Conservation (phyloP, 768 basidiomycete species). For the Phaffia tasmanica region DNA sequence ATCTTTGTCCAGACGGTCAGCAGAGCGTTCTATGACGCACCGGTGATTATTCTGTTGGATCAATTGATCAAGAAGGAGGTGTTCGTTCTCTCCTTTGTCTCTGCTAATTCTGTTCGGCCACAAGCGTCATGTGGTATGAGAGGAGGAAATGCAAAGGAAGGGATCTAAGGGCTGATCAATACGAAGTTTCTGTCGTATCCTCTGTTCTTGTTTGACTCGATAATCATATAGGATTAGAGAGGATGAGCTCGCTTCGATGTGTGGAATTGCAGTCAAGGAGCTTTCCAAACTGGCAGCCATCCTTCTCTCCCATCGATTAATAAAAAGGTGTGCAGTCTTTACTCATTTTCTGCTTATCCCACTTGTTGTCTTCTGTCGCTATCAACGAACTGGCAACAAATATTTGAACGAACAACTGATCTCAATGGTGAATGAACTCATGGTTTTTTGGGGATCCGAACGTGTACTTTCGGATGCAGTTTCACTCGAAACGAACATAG, state of each 20-base stretch:
- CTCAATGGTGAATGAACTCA: too few species aligned
- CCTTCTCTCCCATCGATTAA: conserved; percentile 33
- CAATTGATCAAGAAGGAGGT: conserved; percentile 84
- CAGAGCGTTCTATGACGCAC: conserved; percentile 87
- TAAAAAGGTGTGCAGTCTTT: conserved; percentile 31
- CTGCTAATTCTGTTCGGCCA: not conserved
- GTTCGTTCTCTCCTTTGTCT: conserved; percentile 50
- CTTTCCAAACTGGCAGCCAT: conserved; percentile 35
- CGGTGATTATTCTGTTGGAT: conserved; percentile 82
- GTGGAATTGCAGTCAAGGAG: conserved; percentile 29
- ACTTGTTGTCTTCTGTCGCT: too few species aligned
- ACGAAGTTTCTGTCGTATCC: conserved; percentile 27
- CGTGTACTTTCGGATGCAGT: not conserved
- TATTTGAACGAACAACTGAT: too few species aligned
- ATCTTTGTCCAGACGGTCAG: conserved; percentile 86
- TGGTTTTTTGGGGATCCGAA: too few species aligned
- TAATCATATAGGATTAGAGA: conserved; percentile 28
- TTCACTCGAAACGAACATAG: conserved; percentile 32
- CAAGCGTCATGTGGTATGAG: not conserved
- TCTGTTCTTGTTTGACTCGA: conserved; percentile 10
- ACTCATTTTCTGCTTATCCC: not conserved
- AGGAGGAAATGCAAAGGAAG: not conserved
- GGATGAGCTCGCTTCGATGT: conserved; percentile 28
- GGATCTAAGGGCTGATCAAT: conserved; percentile 2
- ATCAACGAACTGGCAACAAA: too few species aligned